Evolutionary conservation across 176 grass and related monocot species (phyloP), one percentile per base, ranked within the genome.

Genomic region (Musa troglodytarum): DNA sequence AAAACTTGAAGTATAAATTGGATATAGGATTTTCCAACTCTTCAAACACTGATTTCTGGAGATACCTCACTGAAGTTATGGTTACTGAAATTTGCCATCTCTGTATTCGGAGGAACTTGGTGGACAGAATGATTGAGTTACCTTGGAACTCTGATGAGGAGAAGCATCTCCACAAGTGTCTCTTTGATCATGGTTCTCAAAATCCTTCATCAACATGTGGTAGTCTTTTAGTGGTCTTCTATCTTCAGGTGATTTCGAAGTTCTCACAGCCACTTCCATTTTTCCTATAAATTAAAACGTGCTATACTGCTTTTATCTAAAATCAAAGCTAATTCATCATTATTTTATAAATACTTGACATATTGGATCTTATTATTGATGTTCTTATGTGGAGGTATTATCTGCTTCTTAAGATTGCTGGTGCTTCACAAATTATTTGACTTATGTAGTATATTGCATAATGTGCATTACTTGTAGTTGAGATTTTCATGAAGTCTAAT

Each of bases 211-310:
- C 71, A 77, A 79, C 79, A 78, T 85, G 74, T 74, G 90, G 94
- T 76, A 98, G 88, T 74, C 84, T 98, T 66, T 83, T 97, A 80
- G 88, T 93, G 43, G 90, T 98, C 70, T 98, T 91, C 78, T 98
- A 98, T 64, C 90, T 98, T 65, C 90, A 90, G 94, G 94, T 93
- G 56, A 77, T 77, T 65, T 77, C 1, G 23, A 50, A 62, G 13
- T 25, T 29, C 59, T 74, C 57, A 19, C 65, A 29, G 17, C 22
- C 55, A 66, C 56, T 83, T 16, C 68, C 34, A 9, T 66, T 78
- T 11, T 28, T 24, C 63, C 21, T 43, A 67, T n/a, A 54, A 21
- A 61, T 58, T 76, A 21, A 12, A 62, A 57, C 5, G 58, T 26
- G 34, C 55, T 82, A 14, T 2, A 52, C 26, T 67, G 10, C 74